phyloP scores from a whole-genome alignment of 108 stramenopile genomes.

The Parmales sp. region DNA sequence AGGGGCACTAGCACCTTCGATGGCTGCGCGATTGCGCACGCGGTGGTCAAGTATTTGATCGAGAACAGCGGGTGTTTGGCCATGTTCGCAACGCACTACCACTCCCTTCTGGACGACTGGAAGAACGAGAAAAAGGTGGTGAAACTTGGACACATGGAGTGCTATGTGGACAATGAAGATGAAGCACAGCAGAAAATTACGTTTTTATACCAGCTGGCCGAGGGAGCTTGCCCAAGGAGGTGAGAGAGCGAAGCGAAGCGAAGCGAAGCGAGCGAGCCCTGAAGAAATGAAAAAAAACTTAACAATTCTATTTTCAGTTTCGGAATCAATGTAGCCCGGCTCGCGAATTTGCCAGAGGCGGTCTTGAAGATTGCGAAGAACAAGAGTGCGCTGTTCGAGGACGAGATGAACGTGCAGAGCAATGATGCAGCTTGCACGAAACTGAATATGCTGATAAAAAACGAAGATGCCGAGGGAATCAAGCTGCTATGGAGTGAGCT shows the following conservation, averaged over 20 bases:
- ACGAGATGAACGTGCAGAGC: constrained; percentile 43
- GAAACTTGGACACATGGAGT: constrained; percentile 95
- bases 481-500: too few species aligned
- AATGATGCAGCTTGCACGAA: background rate
- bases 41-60: constrained; percentile 85
- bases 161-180: constrained; percentile 63
- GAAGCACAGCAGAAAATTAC: constrained; percentile 62
- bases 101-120: constrained; percentile 92
- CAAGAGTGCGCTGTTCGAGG: constrained; percentile 64
- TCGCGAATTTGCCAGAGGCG: constrained; percentile 89
- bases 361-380: constrained; percentile 69
- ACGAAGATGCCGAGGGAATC: too few species aligned
- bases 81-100: constrained; percentile 98
- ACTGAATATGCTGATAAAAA: too few species aligned
- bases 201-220: constrained; percentile 91
- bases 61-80: constrained; percentile 70
- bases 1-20: constrained; percentile 95
- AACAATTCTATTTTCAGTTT: too few species aligned
- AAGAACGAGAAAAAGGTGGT: constrained; percentile 66
- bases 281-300: too few species aligned
- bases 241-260: too few species aligned
- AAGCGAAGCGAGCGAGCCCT: too few species aligned
- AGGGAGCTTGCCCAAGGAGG: constrained; percentile 87
- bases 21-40: constrained; percentile 98
- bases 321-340: constrained; percentile 96